Evolutionary conservation across 2,329 filamentous ascomycete species (phyloP), one percentile per base, ranked within the genome.

Genomic region (Parafenestella ontariensis): DNA sequence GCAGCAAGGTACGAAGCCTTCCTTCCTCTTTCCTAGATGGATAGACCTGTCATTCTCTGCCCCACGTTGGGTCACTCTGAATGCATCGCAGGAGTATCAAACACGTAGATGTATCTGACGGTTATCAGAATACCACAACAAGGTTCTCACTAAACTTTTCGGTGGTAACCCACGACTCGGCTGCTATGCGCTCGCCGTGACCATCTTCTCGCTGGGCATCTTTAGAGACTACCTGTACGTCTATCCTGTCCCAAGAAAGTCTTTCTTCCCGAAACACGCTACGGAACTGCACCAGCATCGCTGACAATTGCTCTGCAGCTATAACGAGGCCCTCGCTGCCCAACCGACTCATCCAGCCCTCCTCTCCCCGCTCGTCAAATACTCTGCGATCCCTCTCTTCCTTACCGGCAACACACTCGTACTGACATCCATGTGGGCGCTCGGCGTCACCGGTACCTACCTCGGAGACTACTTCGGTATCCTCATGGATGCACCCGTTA

Each of bases 391-490:
- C 60, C 84, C 80, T 4, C 85, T 98, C 50, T 85, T 98, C 66
- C 82, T 83, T 24, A 73, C 80, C 33, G 95, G 95, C 54, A 97
- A 96, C 76, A 77, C 89, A 46, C 86, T 99, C 31, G 95, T 99
- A 45, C 69, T 98, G 46, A 89, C 89, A 29, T 95, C 90, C 57
- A 98, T 96, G 79, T 97, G 88, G 87, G 90, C 88, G 29, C 87
- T 99, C 36, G 95, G 95, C 53, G 87, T 99, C 70, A 97, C 92
- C 0, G 95, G 95, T 59, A 99, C 95, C 33, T 99, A 97, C 75
- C 83, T 99, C 31, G 95, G 95, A 66, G 95, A 99, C 81, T 99
- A 99, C 83, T 99, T 98, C 74, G 95, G 95, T 66, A 97, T 98
- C 75, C 83, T 99, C 63, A 96, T 97, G 92, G 94, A 98, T 74